Evolutionary conservation across 2,329 filamentous ascomycete genomes (phyloP).

Genomic region (Botryotinia calthae): DNA sequence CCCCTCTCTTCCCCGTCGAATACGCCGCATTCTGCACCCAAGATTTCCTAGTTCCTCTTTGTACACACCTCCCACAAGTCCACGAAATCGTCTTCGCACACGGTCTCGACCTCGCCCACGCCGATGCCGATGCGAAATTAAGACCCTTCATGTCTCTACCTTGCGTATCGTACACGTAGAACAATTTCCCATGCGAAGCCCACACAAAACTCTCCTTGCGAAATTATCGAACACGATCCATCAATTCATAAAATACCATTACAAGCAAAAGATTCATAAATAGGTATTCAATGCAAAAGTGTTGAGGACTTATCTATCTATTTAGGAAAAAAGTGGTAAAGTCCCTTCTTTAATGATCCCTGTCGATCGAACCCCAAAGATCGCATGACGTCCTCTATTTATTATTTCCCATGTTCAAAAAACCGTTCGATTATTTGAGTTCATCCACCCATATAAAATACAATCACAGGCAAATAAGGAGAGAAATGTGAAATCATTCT

Average conservation of each 20-base stretch:
- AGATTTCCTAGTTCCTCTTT: not conserved
- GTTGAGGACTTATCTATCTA: conserved; percentile 11
- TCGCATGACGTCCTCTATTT: conserved; percentile 22
- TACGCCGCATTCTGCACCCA: conserved; percentile 10
- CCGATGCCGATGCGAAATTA: conserved; percentile 27
- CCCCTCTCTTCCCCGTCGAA: conserved; percentile 20
- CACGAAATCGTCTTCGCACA: conserved; percentile 21
- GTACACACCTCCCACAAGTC: conserved; percentile 35
- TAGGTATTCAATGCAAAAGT: conserved; percentile 18
- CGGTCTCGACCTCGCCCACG: conserved; percentile 18
- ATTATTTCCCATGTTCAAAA: conserved; percentile 13
- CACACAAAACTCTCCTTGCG: conserved; percentile 3
- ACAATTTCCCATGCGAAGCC: not conserved
- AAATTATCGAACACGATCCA: not conserved
- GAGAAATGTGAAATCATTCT: not conserved
- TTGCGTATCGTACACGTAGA: not conserved
- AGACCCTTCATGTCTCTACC: conserved; percentile 32
- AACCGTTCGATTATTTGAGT: conserved; percentile 8
- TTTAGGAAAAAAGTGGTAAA: conserved; percentile 11
- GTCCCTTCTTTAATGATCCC: conserved; percentile 19
- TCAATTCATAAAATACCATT: conserved; percentile 7
- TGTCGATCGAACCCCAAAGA: conserved; percentile 13
- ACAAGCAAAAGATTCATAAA: conserved; percentile 14
- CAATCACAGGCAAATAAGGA: not conserved
- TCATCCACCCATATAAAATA: not conserved